Base-by-base conservation (phyloP, 139 green algal species). In the Gonium pectorale region DNA sequence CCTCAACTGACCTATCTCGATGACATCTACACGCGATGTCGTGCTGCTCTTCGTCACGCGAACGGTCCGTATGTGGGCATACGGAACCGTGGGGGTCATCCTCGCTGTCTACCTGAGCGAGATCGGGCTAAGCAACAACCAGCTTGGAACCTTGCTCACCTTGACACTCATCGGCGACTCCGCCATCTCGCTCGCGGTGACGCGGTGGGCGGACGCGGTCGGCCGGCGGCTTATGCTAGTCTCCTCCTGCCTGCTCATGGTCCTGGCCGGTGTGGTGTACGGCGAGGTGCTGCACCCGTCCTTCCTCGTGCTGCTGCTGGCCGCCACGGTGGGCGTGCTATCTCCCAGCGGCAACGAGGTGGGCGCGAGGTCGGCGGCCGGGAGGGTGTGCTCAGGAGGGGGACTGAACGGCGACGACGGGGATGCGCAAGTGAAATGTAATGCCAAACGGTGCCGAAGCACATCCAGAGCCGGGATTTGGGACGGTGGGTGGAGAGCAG, bases 281-380 rank as follows among this genome's bases (percentile, higher is more conserved):
- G 68, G 64, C 5, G 2, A 26, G 3, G 40, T 59, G 2, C n/a
- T 13, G 26, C 70, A n/a, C 0, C 75, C 75, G 4, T 83, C 60
- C 5, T 83, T 73, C 52, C n/a, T 21, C 7, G 22, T 83, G 40
- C 43, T 83, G 59, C 75, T 83, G n/a, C n/a, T 54, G 3, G 75
- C 75, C 19, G 75, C 75, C 21, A 83, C 75, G 1, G 26, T 83
- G 15, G 75, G 75, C 21, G 75, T 83, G n/a, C n/a, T 83, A 6
- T 83, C 75, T 31, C 75, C 81, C 33, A 73, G 37, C 43, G 54
- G 69, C 33, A 79, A 87, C 24, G 69, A 81, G 59, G 81, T 81
- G 44, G n/a, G n/a, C n/a, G n/a, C n/a, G n/a, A n/a, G n/a, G n/a
- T n/a, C n/a, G n/a, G n/a, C n/a, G n/a, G n/a, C n/a, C n/a, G n/a